Evolutionary conservation across 1,284 basidiomycete species (phyloP), one percentile per base, ranked within the genome.

Genomic region (Mycosarcoma maydis): DNA sequence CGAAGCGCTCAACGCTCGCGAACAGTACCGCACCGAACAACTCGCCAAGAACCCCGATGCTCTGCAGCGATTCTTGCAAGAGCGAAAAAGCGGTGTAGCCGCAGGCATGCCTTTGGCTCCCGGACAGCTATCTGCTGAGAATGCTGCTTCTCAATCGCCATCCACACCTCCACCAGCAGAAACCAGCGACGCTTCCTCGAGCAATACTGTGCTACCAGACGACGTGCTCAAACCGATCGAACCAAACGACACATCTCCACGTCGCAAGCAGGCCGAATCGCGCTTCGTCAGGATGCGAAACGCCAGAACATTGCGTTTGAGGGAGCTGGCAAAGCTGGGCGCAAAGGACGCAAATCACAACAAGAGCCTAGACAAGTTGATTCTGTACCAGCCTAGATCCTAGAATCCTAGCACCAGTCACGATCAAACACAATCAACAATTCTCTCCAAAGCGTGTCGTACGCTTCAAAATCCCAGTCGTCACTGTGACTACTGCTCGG

Each of bases 31-130:
- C 0, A 67, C 73, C 20, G 37, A 57, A 5, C 38, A 66, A 26
- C 51, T 81, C 0, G 24, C 50, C 3, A 34, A 55, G n/a, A 73
- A 76, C 27, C 71, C 75, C 3, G 57, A 61, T 3, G 78, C 78
- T 10, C 55, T 81, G 7, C 8, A 50, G 33, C 38, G 73, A 10
- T 81, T 78, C 40, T 22, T 76, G n/a, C 54, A 70, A 17, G 79
- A 80, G 26, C 43, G 76, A 13, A 48, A 46, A 17, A 52, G 41
- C 11, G 79, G 79, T 5, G 50, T 52, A 3, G 78, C 77, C 1
- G 46, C 65, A 0, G 77, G 79, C 4, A 79, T 80, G 78, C 78
- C 78, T 0, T 32, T 70, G 0, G 78, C 77, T 0, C 77, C 77
- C 0, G 78, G 78, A 0, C 78, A 80, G 22, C 10, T 57, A n/a